Evolutionary conservation across 495 filamentous ascomycete species (phyloP).

Genomic region (Margaritispora aquatica): DNA sequence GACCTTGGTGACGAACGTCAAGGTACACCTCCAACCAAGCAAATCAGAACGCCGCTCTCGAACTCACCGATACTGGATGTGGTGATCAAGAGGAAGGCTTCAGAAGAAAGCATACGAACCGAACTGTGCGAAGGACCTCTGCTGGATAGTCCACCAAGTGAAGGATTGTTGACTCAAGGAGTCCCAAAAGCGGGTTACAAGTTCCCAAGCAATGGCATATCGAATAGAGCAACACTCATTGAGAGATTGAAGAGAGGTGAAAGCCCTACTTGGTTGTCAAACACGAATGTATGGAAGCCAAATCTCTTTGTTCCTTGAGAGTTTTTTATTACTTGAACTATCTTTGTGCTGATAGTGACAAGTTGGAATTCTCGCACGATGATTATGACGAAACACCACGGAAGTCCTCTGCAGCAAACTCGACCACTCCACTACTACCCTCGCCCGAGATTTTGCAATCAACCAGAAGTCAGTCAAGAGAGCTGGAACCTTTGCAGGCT

Average conservation of each 20-base stretch:
- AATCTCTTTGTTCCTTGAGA: not conserved
- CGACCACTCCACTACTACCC: slow-evolving; percentile 16
- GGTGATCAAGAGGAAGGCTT: slow-evolving; percentile 15
- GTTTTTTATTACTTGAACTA: not conserved
- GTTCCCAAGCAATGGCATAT: slow-evolving; percentile 16
- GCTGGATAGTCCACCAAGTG: slow-evolving; percentile 27
- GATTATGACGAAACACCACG: slow-evolving; percentile 16
- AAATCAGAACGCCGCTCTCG: slow-evolving; percentile 7
- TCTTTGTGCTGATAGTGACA: not conserved
- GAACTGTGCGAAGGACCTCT: slow-evolving; percentile 52
- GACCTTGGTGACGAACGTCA: slow-evolving; percentile 27
- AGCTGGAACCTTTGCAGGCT: slow-evolving; percentile 7
- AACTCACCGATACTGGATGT: slow-evolving; percentile 9
- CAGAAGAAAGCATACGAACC: slow-evolving; percentile 42
- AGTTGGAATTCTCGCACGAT: slow-evolving; percentile 17
- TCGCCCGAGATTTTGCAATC: slow-evolving; percentile 20
- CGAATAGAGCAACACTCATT: slow-evolving; percentile 72
- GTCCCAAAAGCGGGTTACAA: slow-evolving; percentile 3
- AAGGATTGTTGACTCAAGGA: slow-evolving; percentile 20
- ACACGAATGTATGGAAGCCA: slow-evolving; percentile 51
- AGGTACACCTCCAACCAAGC: slow-evolving; percentile 19
- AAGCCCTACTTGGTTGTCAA: slow-evolving; percentile 67
- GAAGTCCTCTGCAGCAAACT: slow-evolving; percentile 7
- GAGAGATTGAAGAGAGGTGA: slow-evolving; percentile 76
- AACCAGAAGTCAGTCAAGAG: not conserved